Evolutionary conservation across 2,329 filamentous ascomycete species (phyloP).

Genomic region (Elsinoe batatas): DNA sequence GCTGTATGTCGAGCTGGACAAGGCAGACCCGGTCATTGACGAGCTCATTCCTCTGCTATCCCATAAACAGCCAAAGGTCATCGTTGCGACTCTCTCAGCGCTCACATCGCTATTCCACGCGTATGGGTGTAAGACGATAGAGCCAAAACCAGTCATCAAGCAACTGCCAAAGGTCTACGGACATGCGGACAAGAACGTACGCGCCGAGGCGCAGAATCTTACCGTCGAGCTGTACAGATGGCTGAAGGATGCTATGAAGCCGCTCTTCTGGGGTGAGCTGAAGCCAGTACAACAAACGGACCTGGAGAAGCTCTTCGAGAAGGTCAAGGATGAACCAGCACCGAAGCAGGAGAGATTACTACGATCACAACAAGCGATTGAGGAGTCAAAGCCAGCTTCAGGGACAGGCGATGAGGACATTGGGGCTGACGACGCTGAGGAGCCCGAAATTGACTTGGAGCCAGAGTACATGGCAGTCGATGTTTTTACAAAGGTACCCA

Average conservation of each 20-base stretch:
- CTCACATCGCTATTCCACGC: slow-evolving; percentile 81
- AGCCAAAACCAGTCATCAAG: slow-evolving; percentile 87
- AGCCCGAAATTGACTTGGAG: slow-evolving; percentile 60
- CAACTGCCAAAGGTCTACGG: slow-evolving; percentile 81
- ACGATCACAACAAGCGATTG: slow-evolving; percentile 77
- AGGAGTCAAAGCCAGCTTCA: slow-evolving; percentile 55
- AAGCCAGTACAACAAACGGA: slow-evolving; percentile 94
- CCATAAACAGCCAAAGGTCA: slow-evolving; percentile 85
- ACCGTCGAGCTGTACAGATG: slow-evolving; percentile 93
- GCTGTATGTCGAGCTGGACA: slow-evolving; percentile 83
- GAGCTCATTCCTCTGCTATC: slow-evolving; percentile 74
- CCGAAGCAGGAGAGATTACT: slow-evolving; percentile 88
- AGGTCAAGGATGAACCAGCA: slow-evolving; percentile 73
- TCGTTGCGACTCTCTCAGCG: slow-evolving; percentile 64
- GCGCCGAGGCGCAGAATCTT: slow-evolving; percentile 83
- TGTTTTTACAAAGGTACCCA: slow-evolving; percentile 68
- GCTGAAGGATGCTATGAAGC: slow-evolving; percentile 96
- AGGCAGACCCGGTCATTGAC: slow-evolving; percentile 74
- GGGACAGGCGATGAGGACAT: slow-evolving; percentile 44
- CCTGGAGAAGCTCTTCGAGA: slow-evolving; percentile 87
- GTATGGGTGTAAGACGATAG: slow-evolving; percentile 87
- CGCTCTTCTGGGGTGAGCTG: slow-evolving; percentile 90
- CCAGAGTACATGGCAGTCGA: slow-evolving; percentile 70
- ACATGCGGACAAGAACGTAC: slow-evolving; percentile 95
- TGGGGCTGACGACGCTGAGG: slow-evolving; percentile 42